Conservation (phyloP, 169 alveolate genomes). For the Babesia caballi region DNA sequence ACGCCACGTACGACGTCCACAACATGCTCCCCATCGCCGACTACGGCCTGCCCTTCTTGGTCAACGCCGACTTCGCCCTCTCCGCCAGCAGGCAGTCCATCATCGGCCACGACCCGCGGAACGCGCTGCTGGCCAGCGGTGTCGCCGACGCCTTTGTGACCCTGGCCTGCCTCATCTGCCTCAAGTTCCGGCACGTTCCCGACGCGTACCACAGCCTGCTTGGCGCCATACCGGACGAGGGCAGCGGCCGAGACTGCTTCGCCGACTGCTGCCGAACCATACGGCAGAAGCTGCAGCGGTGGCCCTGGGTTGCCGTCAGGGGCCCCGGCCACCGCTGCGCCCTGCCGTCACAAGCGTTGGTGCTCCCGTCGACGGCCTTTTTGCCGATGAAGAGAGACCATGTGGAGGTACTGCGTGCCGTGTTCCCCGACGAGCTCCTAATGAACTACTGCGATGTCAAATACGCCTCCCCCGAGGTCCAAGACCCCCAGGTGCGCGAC, state of each 20-base stretch:
- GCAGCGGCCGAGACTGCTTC: background rate
- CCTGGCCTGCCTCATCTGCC: background rate
- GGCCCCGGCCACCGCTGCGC: background rate
- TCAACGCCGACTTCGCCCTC: slow-evolving; percentile 24
- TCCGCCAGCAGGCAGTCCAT: slow-evolving; percentile 12
- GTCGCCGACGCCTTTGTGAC: background rate
- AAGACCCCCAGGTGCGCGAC: background rate
- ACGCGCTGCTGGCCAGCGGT: background rate
- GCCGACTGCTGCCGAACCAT: background rate
- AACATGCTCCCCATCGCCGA: slow-evolving; percentile 25
- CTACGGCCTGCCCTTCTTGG: slow-evolving; percentile 26
- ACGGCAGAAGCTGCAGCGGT: background rate
- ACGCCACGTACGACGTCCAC: slow-evolving; percentile 1
- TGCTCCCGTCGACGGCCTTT: background rate
- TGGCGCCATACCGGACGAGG: slow-evolving; percentile 1
- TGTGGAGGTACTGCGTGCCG: background rate
- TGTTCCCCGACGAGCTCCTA: background rate
- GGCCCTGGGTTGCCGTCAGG: slow-evolving; percentile 3
- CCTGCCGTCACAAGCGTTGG: background rate
- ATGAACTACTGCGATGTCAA: background rate
- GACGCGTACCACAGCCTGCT: background rate
- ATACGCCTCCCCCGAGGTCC: background rate
- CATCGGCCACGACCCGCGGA: slow-evolving; percentile 19
- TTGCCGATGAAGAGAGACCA: background rate
- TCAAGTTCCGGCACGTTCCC: background rate